Evolutionary conservation across 2,329 filamentous ascomycete species (phyloP).

Genomic region (Bipolaris sorokiniana): DNA sequence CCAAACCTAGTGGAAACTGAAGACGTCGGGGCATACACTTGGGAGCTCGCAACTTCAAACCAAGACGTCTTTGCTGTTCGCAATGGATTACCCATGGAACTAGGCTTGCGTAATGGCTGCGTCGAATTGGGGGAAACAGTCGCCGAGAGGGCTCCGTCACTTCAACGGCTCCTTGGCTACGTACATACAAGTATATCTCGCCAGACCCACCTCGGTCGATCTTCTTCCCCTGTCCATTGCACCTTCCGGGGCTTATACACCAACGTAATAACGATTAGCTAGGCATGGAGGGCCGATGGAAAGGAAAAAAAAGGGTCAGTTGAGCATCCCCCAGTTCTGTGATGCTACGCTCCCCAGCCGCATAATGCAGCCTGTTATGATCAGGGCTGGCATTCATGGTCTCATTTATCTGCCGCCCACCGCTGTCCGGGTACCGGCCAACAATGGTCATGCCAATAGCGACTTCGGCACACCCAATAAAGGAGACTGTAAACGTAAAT

Average conservation of each 20-base stretch:
- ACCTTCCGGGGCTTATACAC: conserved; percentile 7
- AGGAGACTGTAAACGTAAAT: background rate
- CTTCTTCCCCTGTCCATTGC: conserved; percentile 1
- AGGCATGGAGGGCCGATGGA: background rate
- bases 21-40: conserved; percentile 25
- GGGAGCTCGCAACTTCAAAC: conserved; percentile 6
- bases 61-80: conserved; percentile 2
- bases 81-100: conserved; percentile 25
- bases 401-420: conserved; percentile 2
- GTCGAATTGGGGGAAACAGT: conserved; percentile 1
- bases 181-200: conserved; percentile 6
- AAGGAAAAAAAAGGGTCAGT: background rate
- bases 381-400: conserved; percentile 5
- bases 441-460: conserved; percentile 1
- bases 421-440: background rate
- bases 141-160: conserved; percentile 4
- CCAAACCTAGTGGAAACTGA: conserved; percentile 27
- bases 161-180: conserved; percentile 18
- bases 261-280: background rate
- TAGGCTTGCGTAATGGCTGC: background rate
- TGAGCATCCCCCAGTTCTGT: conserved; percentile 8
- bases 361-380: conserved; percentile 10
- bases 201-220: conserved; percentile 4
- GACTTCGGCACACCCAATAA: background rate
- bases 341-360: background rate